Evolutionary conservation across 2,329 filamentous ascomycete species (phyloP), one percentile per base, ranked within the genome.

Genomic region (Stagonosporopsis vannaccii): DNA sequence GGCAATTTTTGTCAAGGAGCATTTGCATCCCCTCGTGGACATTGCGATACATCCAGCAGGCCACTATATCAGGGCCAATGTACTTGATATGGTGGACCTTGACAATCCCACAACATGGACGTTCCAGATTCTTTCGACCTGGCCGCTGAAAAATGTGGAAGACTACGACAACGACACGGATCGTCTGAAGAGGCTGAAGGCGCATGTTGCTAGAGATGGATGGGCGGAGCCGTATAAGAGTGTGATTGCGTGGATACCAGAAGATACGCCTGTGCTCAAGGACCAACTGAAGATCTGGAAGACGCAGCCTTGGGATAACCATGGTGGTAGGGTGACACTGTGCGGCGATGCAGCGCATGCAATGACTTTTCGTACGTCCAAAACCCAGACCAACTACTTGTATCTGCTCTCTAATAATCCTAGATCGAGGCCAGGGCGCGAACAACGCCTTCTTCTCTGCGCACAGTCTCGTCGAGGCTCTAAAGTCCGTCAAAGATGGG

Each of bases 311-410:
- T 78, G 75, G 74, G 66, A 76, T 13, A 76, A 71, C 28, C 59
- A 61, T 2, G 58, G 57, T 6, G 75, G 73, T 13, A 56, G 71
- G 22, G 65, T 76, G 8, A 76, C 73, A 20, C 54, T 77, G 4
- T 73, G 71, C 15, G 75, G 75, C 2, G 75, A 77, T 53, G 73
- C 74, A 28, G 75, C 75, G n/a, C 75, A 77, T 60, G 70, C 75
- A 3, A 78, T 78, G 76, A 76, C 75, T 0, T 75, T 75, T 15
- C 73, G 67, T 73, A 62, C 43, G 71, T 35, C 1, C 28, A 15
- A 28, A 17, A 11, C 3, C 19, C 39, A 11, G 33, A 7, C 6
- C 19, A 15, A 36, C n/a, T 3, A 23, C 2, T 13, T 15, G 17
- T 17, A 2, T 5, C 4, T 32, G 15, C 58, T 59, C 4, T 59